Percentiles rank a stretch among this genome's conserved stretches.
phyloP scores from a whole-genome alignment of 2,329 filamentous ascomycete genomes.

The Lasiodiplodia citricola region DNA sequence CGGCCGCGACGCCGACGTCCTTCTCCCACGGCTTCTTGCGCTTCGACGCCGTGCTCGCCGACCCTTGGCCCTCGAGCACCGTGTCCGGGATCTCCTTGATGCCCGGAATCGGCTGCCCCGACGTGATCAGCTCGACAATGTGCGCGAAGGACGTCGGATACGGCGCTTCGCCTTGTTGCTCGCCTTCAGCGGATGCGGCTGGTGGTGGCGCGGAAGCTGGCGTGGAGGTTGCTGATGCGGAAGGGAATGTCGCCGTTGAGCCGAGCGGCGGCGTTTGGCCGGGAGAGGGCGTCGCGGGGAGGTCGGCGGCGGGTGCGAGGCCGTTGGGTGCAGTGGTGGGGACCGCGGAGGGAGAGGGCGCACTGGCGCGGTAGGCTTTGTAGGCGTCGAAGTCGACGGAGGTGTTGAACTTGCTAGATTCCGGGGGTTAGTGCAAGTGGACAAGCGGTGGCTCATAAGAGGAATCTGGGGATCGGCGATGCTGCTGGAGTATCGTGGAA shows the following conservation, averaged over 20 bases:
- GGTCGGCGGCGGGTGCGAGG: constrained; percentile 5
- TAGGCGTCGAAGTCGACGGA: constrained; percentile 71
- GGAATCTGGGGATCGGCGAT: neutral
- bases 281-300: constrained; percentile 3
- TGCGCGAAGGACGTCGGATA: constrained; percentile 86
- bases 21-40: constrained; percentile 80
- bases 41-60: constrained; percentile 56
- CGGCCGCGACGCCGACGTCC: constrained; percentile 24
- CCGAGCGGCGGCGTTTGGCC: constrained; percentile 27
- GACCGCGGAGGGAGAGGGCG: neutral
- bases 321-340: constrained; percentile 9
- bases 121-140: constrained; percentile 83
- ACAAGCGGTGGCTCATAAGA: neutral
- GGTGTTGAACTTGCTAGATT: constrained; percentile 48
- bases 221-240: constrained; percentile 25
- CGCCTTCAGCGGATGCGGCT: neutral
- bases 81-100: constrained; percentile 87
- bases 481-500: neutral
- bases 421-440: constrained; percentile 31
- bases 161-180: constrained; percentile 53
- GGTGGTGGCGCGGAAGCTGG: constrained; percentile 10
- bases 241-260: constrained; percentile 28
- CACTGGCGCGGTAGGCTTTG: constrained; percentile 62
- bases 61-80: constrained; percentile 72
- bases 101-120: constrained; percentile 81